Base-by-base conservation (phyloP, 2,329 filamentous ascomycete genomes). In the Sclerotiophoma versabilis region DNA sequence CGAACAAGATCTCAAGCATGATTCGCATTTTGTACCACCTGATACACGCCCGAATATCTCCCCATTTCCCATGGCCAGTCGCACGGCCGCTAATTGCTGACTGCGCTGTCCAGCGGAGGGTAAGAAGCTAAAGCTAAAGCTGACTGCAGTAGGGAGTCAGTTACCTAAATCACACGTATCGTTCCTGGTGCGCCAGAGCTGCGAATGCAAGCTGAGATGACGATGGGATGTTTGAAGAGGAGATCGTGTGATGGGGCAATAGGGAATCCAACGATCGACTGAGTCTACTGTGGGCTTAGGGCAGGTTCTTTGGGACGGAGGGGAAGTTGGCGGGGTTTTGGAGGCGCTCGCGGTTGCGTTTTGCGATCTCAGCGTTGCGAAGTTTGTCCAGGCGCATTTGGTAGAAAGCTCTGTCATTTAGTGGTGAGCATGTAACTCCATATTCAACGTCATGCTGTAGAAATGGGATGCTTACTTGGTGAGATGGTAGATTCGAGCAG, bases 261-360 rank as follows among this genome's bases (percentile, higher is more conserved):
- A 23, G 15, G 11, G 27, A 47, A 12, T 26, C 30, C 14, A 12
- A 29, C 23, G n/a, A 14, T 27, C 7, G 10, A 14, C 9, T 57
- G n/a, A n/a, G n/a, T n/a, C n/a, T n/a, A n/a, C n/a, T n/a, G n/a
- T n/a, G n/a, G n/a, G n/a, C n/a, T n/a, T 56, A 72, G 27, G 71
- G 76, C 44, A 75, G 67, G 33, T 83, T 84, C 45, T 85, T 89
- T 2, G 93, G 93, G 1, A 95, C 92, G 34, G 90, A 89, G 1
- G 95, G 95, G 69, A 98, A 98, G 54, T 89, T 85, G 22, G 83
- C 84, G 1, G 92, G 90, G 69, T 92, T 89, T 59, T 85, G 88
- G 56, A 96, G 75, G 37, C 92, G 85, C 73, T 97, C 91, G 36
- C 88, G 86, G 68, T 93, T 95, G 46, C 90, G 83, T 75, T 87